Evolutionary conservation across 2,329 filamentous ascomycete genomes (phyloP).

Genomic region (Fusarium kyushuense): DNA sequence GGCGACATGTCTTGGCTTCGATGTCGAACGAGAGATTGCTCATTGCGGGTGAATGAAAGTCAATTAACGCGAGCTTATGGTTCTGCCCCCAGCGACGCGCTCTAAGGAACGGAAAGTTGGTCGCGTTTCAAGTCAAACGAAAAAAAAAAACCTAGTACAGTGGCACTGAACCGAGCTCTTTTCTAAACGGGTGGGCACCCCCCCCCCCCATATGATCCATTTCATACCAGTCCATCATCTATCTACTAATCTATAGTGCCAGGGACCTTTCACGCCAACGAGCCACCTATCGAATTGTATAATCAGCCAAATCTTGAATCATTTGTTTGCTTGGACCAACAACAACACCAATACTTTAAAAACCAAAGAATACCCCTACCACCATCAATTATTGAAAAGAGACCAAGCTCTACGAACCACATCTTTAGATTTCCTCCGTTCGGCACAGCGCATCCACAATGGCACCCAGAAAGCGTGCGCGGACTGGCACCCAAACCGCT

Average conservation of each 20-base stretch:
- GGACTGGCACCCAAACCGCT: constrained; percentile 63
- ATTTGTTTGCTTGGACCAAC: constrained; percentile 4
- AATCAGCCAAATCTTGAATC: constrained; percentile 13
- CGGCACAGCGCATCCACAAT: constrained; percentile 58
- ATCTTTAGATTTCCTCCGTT: neutral
- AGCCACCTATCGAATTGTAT: constrained; percentile 1
- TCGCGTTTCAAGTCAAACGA: constrained; percentile 26
- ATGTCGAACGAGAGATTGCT: constrained; percentile 2
- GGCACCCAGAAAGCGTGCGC: constrained; percentile 78
- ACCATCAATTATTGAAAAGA: neutral
- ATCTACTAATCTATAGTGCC: no score
- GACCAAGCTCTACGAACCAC: neutral
- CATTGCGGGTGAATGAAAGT: constrained; percentile 2
- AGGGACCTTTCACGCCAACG: neutral
- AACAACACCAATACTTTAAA: neutral
- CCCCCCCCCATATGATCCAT: no score
- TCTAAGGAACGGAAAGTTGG: neutral
- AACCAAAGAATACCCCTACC: neutral
- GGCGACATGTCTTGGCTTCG: constrained; percentile 3
- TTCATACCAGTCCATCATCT: no score
- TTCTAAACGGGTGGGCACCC: no score
- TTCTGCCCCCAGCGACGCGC: constrained; percentile 39
- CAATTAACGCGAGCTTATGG: constrained; percentile 32
- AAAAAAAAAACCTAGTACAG: no score
- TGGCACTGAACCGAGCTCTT: no score